Evolutionary conservation across 2,329 filamentous ascomycete genomes (phyloP), one percentile per base, ranked within the genome.

Genomic region (Xylariaceae sp.): DNA sequence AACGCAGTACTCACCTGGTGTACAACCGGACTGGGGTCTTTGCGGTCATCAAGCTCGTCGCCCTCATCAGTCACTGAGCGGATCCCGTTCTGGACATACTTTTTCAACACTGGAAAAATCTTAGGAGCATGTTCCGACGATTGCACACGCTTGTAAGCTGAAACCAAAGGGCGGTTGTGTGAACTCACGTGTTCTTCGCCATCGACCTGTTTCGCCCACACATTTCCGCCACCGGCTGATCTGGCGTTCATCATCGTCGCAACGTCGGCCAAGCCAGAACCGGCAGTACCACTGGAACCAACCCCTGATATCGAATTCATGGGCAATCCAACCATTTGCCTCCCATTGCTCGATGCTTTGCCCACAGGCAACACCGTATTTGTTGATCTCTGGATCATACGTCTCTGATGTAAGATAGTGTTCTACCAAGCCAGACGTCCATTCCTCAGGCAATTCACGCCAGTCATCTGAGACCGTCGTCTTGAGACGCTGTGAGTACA

Each of bases 281-380:
- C 76, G 70, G 43, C 71, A 73, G 58, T 79, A 80, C 77, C 77
- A 80, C 58, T 80, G 77, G 55, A 80, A 79, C 77, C 76, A 81
- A 6, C 77, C 77, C 41, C 78, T 61, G 2, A 78, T 72, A 59
- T 81, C 77, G 46, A 72, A 71, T 19, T 68, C 66, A 53, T 78
- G 76, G n/a, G 68, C 66, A 42, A 81, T 80, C 77, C 77, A 81
- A 0, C 78, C 77, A 4, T 68, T 68, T 0, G 72, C 73, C 57
- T 81, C 77, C 77, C 77, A 80, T 53, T 77, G 71, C 56, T 80
- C 76, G 40, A 80, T 79, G 14, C 63, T 71, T 62, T 80, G 77
- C 5, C 77, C 77, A 55, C 75, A 78, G 3, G 70, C 56, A 3
- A 78, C 76, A 48, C 72, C 72, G 62, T 70, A 79, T 55, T 79